Evolutionary conservation across 441 rosid genomes (phyloP).

Genomic region (Adansonia grandidieri): DNA sequence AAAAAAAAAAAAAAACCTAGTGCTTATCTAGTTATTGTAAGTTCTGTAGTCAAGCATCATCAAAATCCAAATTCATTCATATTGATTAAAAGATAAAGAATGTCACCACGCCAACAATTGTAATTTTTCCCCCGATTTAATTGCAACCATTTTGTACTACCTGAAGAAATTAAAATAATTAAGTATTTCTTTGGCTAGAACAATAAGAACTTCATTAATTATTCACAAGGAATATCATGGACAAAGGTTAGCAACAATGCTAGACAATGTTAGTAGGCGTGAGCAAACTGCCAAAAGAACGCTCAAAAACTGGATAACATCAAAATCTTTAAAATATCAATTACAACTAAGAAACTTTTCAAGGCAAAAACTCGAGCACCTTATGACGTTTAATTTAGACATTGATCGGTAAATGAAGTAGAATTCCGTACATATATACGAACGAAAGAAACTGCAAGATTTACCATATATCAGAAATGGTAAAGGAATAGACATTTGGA

Average conservation of each 20-base stretch:
- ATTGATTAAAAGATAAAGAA: background rate
- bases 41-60: background rate
- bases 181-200: no score
- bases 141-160: background rate
- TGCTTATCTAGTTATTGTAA: conserved; percentile 35
- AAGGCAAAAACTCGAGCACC: background rate
- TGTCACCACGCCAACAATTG: background rate
- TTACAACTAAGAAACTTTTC: no score
- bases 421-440: background rate
- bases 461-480: background rate
- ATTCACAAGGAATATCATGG: background rate
- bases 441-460: background rate
- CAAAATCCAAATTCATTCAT: background rate
- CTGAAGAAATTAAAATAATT: background rate
- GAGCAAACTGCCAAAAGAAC: background rate
- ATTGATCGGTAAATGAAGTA: background rate
- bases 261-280: background rate
- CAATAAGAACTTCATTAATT: no score
- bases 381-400: background rate
- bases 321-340: background rate
- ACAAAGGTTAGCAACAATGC: background rate
- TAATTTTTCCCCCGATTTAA: background rate
- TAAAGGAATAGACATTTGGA: background rate
- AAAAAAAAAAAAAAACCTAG: background rate
- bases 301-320: background rate